Conservation (phyloP, 1,284 basidiomycete genomes). For the Amylostereum areolatum region DNA sequence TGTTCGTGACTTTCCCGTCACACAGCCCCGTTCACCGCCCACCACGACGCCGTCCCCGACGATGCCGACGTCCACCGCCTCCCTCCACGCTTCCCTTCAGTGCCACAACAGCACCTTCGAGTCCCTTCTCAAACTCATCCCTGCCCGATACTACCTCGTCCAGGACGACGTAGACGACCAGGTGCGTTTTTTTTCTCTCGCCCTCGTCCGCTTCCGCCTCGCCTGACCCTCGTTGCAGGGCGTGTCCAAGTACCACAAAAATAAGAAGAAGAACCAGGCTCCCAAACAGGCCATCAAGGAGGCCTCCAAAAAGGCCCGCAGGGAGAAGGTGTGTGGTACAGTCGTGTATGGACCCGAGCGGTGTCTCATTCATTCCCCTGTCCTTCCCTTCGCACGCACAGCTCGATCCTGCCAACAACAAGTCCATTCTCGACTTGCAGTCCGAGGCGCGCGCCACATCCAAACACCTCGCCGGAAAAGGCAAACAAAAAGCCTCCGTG, state of each 20-base stretch:
- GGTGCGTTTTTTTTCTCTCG: constrained; percentile 27
- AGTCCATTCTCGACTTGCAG: constrained; percentile 75
- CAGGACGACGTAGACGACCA: constrained; percentile 66
- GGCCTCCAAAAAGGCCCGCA: constrained; percentile 78
- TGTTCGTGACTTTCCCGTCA: neutral
- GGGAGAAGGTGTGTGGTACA: constrained; percentile 62
- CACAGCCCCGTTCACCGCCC: neutral
- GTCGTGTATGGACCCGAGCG: neutral
- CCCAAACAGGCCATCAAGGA: constrained; percentile 83
- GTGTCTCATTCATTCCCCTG: too few relatives aligned
- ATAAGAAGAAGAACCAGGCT: constrained; percentile 80
- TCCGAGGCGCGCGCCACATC: constrained; percentile 34
- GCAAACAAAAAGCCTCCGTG: constrained; percentile 44
- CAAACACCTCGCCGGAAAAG: constrained; percentile 33
- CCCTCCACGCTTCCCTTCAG: constrained; percentile 66
- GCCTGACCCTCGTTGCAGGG: constrained; percentile 21
- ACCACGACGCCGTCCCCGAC: neutral
- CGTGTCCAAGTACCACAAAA: constrained; percentile 80
- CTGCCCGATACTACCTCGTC: constrained; percentile 81
- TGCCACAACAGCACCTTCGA: constrained; percentile 82
- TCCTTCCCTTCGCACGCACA: constrained; percentile 23
- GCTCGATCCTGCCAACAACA: constrained; percentile 89
- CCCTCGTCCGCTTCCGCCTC: neutral
- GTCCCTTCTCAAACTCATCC: constrained; percentile 75
- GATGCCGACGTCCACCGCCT: constrained; percentile 46